Conservation (phyloP, 2,329 filamentous ascomycete genomes). For the Mariannaea sp. region DNA sequence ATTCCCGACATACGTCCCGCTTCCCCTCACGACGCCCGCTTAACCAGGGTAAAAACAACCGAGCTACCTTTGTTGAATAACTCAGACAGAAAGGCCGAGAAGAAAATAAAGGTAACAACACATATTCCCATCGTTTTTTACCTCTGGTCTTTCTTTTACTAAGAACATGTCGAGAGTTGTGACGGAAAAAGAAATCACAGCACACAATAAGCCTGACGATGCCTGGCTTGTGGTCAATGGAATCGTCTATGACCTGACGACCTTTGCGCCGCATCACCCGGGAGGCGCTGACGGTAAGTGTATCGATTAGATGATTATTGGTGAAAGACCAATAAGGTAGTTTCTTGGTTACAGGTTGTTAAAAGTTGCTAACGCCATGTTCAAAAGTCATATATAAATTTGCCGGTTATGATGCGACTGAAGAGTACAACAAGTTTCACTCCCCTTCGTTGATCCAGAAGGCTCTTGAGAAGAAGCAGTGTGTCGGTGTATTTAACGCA, state of each 20-base stretch:
- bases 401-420: constrained; percentile 35
- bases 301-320: not conserved
- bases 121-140: no score
- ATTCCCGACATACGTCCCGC: no score
- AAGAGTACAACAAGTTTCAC: constrained; percentile 33
- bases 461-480: constrained; percentile 16
- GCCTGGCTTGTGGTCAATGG: constrained; percentile 72
- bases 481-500: not conserved
- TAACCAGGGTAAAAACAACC: no score
- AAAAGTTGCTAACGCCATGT: not conserved
- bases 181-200: constrained; percentile 49
- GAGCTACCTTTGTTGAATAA: no score
- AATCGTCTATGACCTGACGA: constrained; percentile 62
- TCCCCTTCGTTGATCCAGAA: constrained; percentile 28
- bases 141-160: not conserved
- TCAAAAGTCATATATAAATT: constrained; percentile 34
- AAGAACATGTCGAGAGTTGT: constrained; percentile 35
- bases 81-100: no score
- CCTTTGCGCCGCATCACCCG: constrained; percentile 32
- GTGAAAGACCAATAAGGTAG: no score
- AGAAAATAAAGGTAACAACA: not conserved
- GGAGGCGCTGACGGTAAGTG: constrained; percentile 27
- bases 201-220: constrained; percentile 52
- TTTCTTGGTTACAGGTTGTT: no score
- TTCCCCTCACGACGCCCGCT: no score